These are phyloP conservation scores for Pichia sp. DNA, from an alignment of 1,139 yeast species.

Conservation along the genomic window DNA sequence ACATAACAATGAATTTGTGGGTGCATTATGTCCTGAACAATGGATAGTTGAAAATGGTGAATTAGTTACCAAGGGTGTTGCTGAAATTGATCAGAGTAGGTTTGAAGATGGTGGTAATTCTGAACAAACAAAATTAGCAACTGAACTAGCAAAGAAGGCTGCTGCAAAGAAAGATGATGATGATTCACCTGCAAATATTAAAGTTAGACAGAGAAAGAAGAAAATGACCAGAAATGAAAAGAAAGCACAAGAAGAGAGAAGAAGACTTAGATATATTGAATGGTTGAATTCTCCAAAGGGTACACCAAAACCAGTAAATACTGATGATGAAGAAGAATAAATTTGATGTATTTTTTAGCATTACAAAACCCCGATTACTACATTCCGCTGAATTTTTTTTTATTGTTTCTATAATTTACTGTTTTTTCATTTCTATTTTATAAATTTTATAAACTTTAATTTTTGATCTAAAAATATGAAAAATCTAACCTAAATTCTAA, in stretches of 20 bases:
- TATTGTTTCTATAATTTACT: not conserved
- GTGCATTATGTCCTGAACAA: constrained; percentile 97
- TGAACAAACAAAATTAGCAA: constrained; percentile 36
- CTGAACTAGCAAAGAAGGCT: constrained; percentile 37
- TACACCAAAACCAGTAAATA: constrained; percentile 87
- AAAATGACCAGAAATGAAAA: constrained; percentile 95
- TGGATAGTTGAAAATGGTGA: constrained; percentile 95
- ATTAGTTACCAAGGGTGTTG: constrained; percentile 76
- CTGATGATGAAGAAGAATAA: constrained; percentile 70
- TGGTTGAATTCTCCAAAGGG: constrained; percentile 98
- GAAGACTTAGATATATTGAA: constrained; percentile 88
- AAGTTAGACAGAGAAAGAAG: constrained; percentile 79
- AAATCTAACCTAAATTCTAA: no score
- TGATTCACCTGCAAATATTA: constrained; percentile 93
- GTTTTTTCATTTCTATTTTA: not conserved
- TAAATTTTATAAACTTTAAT: not conserved
- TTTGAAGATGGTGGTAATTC: constrained; percentile 63
- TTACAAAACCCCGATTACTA: not conserved
- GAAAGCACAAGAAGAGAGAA: constrained; percentile 86
- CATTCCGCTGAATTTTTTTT: constrained; percentile 9
- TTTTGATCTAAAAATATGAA: not conserved
- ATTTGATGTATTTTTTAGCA: no score
- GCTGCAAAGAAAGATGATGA: constrained; percentile 51
- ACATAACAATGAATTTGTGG: constrained; percentile 94
- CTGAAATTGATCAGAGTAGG: constrained; percentile 66